A percentile compares a stretch with the other conserved stretches of the same genome.
Conservation (phyloP, 2,329 filamentous ascomycete species). For the Penicillium sp. region DNA sequence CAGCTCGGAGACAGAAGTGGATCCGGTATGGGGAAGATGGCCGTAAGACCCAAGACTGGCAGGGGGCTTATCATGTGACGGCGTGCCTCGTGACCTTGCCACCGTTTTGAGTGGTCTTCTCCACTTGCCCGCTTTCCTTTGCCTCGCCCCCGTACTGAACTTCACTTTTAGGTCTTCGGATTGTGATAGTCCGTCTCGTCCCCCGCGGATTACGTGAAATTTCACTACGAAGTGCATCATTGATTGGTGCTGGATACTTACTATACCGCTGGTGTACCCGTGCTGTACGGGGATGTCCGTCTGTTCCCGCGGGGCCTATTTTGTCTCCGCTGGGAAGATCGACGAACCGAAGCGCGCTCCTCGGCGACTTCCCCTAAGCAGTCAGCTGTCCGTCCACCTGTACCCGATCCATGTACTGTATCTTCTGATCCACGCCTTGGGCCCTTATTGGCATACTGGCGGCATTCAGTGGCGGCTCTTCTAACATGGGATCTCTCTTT, state of each 20-base stretch:
- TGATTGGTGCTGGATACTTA: neutral
- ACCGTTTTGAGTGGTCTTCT: conserved; percentile 8
- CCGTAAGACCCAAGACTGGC: neutral
- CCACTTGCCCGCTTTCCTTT: neutral
- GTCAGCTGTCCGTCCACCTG: conserved; percentile 16
- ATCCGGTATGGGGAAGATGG: neutral
- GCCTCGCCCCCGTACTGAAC: neutral
- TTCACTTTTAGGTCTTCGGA: neutral
- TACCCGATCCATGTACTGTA: neutral
- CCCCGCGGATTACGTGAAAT: neutral
- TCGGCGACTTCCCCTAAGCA: neutral
- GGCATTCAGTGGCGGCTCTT: conserved; percentile 18
- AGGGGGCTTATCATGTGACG: conserved; percentile 21
- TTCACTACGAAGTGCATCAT: neutral
- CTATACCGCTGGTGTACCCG: neutral
- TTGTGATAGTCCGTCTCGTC: neutral
- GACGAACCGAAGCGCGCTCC: conserved; percentile 15
- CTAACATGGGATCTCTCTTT: neutral
- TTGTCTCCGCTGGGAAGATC: neutral
- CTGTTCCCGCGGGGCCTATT: neutral
- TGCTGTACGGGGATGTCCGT: neutral
- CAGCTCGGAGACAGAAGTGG: neutral
- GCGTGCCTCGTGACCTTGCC: conserved; percentile 25
- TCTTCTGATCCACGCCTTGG: conserved; percentile 22
- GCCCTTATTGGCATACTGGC: neutral